Evolutionary conservation across 2,329 filamentous ascomycete species (phyloP), one percentile per base, ranked within the genome.

Genomic region (Penicillium sp.): DNA sequence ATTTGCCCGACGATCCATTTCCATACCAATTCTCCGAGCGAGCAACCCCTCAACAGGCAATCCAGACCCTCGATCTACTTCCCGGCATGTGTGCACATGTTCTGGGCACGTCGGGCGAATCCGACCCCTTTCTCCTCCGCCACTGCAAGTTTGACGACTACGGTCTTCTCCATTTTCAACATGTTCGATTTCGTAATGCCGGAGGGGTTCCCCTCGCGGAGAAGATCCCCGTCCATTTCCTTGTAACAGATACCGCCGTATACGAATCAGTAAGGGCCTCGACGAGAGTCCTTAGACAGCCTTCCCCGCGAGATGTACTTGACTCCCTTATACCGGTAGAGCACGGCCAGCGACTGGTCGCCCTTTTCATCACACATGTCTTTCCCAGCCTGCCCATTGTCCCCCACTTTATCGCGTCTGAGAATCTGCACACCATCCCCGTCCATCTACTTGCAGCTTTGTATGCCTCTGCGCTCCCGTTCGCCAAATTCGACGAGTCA

Each of bases 121-220:
- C 72, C 7, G 75, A 76, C 49, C 75, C 75, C 0, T 77, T 75
- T 73, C 66, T 78, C 4, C 65, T 77, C 21, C 62, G 75, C 19
- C 76, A 78, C 60, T 76, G 75, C 60, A 70, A 69, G 11, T 78
- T 76, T 49, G 75, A 78, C 53, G 74, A 77, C 51, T 66, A 72
- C 23, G 76, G 75, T 1, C 69, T 78, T 60, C 71, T 73, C 8
- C 67, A 68, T 23, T 75, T 77, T 30, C 72, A 77, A 61, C 74
- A 73, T 54, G 67, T 77, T 8, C 74, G 76, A 58, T 72, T 75
- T 57, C 74, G 76, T n/a, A 76, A 77, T 62, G 76, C 73, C 5
- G 76, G 76, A 2, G 76, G 76, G 8, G 73, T 77, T 19, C 76
- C 75, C 0, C 73, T 71, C 2, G 64, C 66, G 2, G 73, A 75